Evolutionary conservation across 805 yeast genomes (phyloP).

Genomic region (Saccharomycopsis sp.): DNA sequence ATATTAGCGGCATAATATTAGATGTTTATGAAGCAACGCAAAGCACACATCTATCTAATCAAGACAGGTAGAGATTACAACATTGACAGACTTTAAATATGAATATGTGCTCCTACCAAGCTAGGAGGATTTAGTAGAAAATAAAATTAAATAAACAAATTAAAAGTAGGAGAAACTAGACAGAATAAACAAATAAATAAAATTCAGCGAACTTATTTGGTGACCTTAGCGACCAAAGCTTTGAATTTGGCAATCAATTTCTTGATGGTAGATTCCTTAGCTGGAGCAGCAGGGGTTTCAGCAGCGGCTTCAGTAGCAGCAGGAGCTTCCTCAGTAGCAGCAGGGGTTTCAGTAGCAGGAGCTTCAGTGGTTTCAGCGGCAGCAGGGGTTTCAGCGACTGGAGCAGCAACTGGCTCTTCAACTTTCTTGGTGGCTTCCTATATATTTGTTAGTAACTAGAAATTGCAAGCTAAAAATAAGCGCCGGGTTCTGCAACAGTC

Average conservation of each 20-base stretch:
- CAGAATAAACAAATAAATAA: not conserved
- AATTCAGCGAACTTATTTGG: conserved; percentile 9
- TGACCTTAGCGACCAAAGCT: conserved; percentile 20
- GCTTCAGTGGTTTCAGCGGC: conserved; percentile 9
- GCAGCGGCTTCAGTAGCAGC: conserved; percentile 9
- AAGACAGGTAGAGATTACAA: not conserved
- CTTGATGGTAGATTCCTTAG: conserved; percentile 17
- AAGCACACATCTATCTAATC: not conserved
- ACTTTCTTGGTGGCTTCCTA: conserved; percentile 2
- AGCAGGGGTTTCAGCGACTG: conserved; percentile 8
- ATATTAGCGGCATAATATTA: not conserved
- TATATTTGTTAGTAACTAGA: not conserved
- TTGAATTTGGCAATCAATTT: conserved; percentile 18
- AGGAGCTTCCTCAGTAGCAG: conserved; percentile 6
- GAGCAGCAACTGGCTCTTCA: conserved; percentile 9
- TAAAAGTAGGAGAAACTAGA: not conserved
- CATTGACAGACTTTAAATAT: not conserved
- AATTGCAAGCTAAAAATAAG: not conserved
- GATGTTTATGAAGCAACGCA: not conserved
- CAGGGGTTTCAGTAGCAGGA: conserved; percentile 3
- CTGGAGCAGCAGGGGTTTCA: conserved; percentile 11
- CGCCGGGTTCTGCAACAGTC: not conserved
- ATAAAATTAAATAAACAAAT: not conserved
- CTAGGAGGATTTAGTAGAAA: not conserved
- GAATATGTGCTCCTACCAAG: not conserved